A percentile compares a stretch with the other conserved stretches of the same genome.
These are phyloP conservation scores for Rugiboletus extremiorientalis DNA, from an alignment of 1,284 basidiomycete genomes.

Conservation along the genomic window DNA sequence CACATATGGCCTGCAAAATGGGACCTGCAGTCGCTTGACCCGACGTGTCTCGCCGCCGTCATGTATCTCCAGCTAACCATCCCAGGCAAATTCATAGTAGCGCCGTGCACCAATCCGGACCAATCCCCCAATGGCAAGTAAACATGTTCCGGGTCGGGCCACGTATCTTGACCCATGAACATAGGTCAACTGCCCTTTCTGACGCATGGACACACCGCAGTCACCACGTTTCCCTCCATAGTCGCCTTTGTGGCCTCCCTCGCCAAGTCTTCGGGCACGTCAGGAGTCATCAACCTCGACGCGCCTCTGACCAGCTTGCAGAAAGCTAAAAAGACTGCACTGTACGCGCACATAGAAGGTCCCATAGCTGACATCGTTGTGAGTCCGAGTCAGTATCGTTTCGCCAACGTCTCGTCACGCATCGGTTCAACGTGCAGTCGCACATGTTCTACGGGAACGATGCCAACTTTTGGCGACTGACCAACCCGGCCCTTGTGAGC, in stretches of 20 bases:
- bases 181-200: conserved; percentile 72
- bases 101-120: conserved; percentile 66
- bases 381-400: conserved; percentile 45
- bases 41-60: conserved; percentile 60
- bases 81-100: conserved; percentile 60
- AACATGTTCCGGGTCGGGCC: neutral
- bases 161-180: conserved; percentile 3
- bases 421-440: conserved; percentile 36
- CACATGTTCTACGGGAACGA: conserved; percentile 61
- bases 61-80: conserved; percentile 65
- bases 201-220: conserved; percentile 50
- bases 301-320: conserved; percentile 43
- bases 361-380: conserved; percentile 70
- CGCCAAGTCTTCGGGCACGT: conserved; percentile 33
- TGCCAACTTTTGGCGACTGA: conserved; percentile 61
- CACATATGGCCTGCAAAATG: conserved; percentile 70
- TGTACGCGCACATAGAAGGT: conserved; percentile 63
- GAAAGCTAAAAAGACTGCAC: conserved; percentile 55
- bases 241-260: conserved; percentile 57
- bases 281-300: conserved; percentile 42
- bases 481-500: conserved; percentile 51
- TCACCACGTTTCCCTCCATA: conserved; percentile 60
- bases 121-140: conserved; percentile 70
- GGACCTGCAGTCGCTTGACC: conserved; percentile 63
- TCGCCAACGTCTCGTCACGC: neutral